A percentile compares a stretch with the other conserved stretches of the same genome.
phyloP scores from a whole-genome alignment of 257 asterid species.

The Catharanthus roseus region DNA sequence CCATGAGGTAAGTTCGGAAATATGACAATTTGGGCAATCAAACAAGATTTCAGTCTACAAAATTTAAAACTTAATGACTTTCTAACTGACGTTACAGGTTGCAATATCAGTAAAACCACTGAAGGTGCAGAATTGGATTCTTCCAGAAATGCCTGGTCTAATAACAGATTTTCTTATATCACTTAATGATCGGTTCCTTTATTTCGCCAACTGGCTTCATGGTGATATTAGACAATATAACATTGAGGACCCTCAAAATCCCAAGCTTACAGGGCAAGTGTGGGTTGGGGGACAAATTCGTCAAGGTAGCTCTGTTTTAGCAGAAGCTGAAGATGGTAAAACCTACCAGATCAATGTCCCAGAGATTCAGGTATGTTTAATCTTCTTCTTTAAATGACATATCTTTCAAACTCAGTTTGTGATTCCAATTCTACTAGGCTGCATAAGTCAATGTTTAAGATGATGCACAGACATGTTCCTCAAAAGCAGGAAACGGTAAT shows the following conservation, averaged over 20 bases:
- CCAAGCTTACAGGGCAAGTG: conserved; percentile 64
- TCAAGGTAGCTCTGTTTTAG: conserved; percentile 63
- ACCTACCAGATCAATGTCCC: conserved; percentile 77
- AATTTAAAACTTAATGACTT: neutral
- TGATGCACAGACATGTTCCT: too few relatives aligned
- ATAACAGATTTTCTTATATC: conserved; percentile 73
- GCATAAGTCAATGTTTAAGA: too few relatives aligned
- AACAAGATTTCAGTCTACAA: neutral
- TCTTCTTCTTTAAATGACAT: neutral
- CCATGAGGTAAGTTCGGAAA: conserved; percentile 59
- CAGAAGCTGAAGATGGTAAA: conserved; percentile 70
- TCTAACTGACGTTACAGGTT: conserved; percentile 37
- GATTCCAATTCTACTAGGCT: neutral
- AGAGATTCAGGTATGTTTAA: conserved; percentile 52
- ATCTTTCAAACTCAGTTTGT: neutral
- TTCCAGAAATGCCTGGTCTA: conserved; percentile 85
- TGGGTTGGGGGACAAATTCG: conserved; percentile 69
- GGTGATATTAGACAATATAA: conserved; percentile 91
- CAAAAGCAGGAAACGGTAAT: too few relatives aligned
- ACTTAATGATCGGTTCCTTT: conserved; percentile 70
- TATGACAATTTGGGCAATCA: neutral
- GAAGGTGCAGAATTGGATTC: conserved; percentile 85
- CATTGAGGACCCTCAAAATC: conserved; percentile 70
- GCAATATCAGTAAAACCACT: conserved; percentile 53
- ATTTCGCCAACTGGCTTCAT: conserved; percentile 87